Evolutionary conservation across 768 basidiomycete species (phyloP), one percentile per base, ranked within the genome.

Genomic region (Pleurotus sapidus): DNA sequence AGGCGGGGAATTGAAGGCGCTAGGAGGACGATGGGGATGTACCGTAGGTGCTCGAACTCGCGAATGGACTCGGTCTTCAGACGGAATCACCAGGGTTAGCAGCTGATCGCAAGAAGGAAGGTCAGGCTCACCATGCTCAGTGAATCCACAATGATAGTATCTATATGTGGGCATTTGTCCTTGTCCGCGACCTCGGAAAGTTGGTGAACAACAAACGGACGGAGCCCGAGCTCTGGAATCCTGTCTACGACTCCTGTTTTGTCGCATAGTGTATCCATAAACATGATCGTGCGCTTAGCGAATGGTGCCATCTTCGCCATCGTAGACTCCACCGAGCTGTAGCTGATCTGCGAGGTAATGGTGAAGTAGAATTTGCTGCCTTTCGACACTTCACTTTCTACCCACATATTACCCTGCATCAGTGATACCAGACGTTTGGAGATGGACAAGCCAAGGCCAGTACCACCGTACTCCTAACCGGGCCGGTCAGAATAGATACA

Each of bases 391-490:
- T 96, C 94, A 60, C 88, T 91, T 73, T 97, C 93, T 18, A 99
- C 97, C 97, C 97, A 99, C 81, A 99, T 92, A 66, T 96, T 93
- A 46, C 97, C 97, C 64, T 93, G 87, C 97, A 99, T 99, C 64
- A 99, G 88, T 48, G 87, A 88, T 15, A 98, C 96, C 20, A 99
- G 86, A 1, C 95, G 90, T 68, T 98, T 98, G 46, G 96, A 98
- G 66, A 99, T 98, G 8, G 95, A 98, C 46, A 98, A 79, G 11
- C 96, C 96, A 2, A 99, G 80, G 65, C 96, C 96, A 0, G 96
- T 98, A 40, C 96, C 96, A 60, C 96, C 96, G 63, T 98, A 98
- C 80, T 98, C 95, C 89, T 93, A 64, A 9, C 49, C 46, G 39
- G 17, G 60, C 51, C 60, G 57, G 40, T 43, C 30, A 27, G 18